Percentiles rank a stretch among this genome's conserved stretches.
Evolutionary conservation across 2,329 filamentous ascomycete species (phyloP).

Genomic region (Cryphonectria nitschkei): DNA sequence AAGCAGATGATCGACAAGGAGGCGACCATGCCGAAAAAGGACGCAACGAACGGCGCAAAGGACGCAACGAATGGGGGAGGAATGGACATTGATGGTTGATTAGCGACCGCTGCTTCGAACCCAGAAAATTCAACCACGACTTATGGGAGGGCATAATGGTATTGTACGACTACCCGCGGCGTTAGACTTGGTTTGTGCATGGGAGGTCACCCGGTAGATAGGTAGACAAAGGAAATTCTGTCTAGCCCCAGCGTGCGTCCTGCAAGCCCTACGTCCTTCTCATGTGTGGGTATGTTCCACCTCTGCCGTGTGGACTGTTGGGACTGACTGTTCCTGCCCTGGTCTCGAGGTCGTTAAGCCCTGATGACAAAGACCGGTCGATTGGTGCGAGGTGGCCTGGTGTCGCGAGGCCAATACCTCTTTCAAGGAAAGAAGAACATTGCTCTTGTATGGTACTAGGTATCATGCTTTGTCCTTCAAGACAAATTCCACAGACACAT

Average conservation of each 20-base stretch:
- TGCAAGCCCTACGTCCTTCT: neutral
- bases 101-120: conserved; percentile 34
- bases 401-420: neutral
- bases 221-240: conserved; percentile 19
- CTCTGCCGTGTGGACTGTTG: neutral
- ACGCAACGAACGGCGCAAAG: conserved; percentile 51
- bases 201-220: conserved; percentile 26
- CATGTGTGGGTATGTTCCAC: neutral
- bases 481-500: neutral
- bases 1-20: conserved; percentile 99
- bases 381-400: neutral
- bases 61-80: conserved; percentile 58
- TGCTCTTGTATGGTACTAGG: neutral
- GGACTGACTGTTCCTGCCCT: neutral
- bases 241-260: conserved; percentile 19
- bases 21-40: conserved; percentile 82
- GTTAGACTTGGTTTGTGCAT: conserved; percentile 26
- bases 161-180: conserved; percentile 29
- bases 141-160: conserved; percentile 30
- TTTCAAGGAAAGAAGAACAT: neutral
- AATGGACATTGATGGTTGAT: conserved; percentile 72
- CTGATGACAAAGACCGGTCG: neutral
- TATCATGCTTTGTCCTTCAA: neutral
- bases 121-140: conserved; percentile 17
- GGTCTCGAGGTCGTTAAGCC: neutral